A percentile compares a stretch with the other conserved stretches of the same genome.
Conservation (phyloP, 2,329 filamentous ascomycete species). For the Nigrograna mackinnonii region DNA sequence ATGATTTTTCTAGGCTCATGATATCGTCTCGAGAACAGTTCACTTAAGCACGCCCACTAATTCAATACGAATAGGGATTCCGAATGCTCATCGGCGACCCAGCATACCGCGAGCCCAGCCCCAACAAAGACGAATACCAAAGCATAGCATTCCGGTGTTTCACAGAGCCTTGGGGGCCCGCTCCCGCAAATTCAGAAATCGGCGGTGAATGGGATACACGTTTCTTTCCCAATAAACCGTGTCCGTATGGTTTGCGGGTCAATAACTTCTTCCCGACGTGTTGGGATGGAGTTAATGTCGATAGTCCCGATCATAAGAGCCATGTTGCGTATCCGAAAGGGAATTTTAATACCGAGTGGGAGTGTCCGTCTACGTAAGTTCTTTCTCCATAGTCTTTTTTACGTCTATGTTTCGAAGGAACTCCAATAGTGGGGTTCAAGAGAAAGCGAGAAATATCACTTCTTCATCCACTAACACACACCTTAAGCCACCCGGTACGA, state of each 20-base stretch:
- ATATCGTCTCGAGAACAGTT: neutral
- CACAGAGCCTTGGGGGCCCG: slow-evolving; percentile 7
- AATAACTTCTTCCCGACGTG: slow-evolving; percentile 46
- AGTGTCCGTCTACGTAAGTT: slow-evolving; percentile 8
- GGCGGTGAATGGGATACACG: slow-evolving; percentile 23
- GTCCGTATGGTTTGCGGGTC: slow-evolving; percentile 18
- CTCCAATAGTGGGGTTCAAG: too few relatives aligned
- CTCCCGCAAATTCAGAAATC: slow-evolving; percentile 5
- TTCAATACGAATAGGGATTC: neutral
- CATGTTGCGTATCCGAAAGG: slow-evolving; percentile 60
- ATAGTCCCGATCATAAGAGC: slow-evolving; percentile 62
- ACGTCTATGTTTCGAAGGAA: neutral
- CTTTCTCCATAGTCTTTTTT: neutral
- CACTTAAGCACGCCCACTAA: neutral
- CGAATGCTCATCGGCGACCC: slow-evolving; percentile 1
- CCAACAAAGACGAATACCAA: slow-evolving; percentile 40
- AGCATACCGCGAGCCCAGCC: neutral
- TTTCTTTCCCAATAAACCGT: slow-evolving; percentile 52
- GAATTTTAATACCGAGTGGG: slow-evolving; percentile 5
- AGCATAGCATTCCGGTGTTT: slow-evolving; percentile 35
- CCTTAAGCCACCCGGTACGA: slow-evolving; percentile 10
- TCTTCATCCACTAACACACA: neutral
- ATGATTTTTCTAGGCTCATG: too few relatives aligned
- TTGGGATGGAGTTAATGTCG: slow-evolving; percentile 48
- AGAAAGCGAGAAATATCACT: neutral